Conservation (phyloP, 306 rosid genomes). For the Vicia villosa region DNA sequence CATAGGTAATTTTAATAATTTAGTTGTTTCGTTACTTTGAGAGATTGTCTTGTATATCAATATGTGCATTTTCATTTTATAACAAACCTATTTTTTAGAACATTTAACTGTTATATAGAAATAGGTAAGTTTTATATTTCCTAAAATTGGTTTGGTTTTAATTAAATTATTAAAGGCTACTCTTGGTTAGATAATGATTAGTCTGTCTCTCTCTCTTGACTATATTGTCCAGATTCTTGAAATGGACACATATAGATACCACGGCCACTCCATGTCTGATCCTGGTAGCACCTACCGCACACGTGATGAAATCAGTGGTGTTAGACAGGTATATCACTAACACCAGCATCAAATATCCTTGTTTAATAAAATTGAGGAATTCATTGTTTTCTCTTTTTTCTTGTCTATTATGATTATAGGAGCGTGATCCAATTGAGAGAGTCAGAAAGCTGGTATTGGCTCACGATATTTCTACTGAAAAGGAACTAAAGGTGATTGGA, state of each 20-base stretch:
- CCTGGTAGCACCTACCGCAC: slow-evolving; percentile 99
- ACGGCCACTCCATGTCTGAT: slow-evolving; percentile 99
- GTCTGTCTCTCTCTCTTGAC: slow-evolving; percentile 21
- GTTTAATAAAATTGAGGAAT: not conserved
- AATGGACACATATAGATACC: slow-evolving; percentile 98
- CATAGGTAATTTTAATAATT: not conserved
- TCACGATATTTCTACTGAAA: slow-evolving; percentile 76
- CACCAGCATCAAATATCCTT: not conserved
- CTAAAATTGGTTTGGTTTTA: not conserved
- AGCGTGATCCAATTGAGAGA: slow-evolving; percentile 97
- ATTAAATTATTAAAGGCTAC: slow-evolving; percentile 21
- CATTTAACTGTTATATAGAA: slow-evolving; percentile 9
- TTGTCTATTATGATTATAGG: slow-evolving; percentile 55
- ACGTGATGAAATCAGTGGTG: slow-evolving; percentile 93
- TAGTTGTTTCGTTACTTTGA: not conserved
- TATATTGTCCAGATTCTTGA: slow-evolving; percentile 78
- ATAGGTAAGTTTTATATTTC: slow-evolving; percentile 24
- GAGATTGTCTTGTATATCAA: not conserved
- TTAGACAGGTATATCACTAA: slow-evolving; percentile 73
- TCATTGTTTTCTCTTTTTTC: slow-evolving; percentile 5
- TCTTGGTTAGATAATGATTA: slow-evolving; percentile 16
- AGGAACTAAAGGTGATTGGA: slow-evolving; percentile 78
- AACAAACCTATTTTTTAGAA: not conserved
- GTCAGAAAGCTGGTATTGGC: slow-evolving; percentile 75
- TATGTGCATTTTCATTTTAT: not conserved